Evolutionary conservation across 2,329 filamentous ascomycete genomes (phyloP), one percentile per base, ranked within the genome.

Genomic region (Chrysoporthe deuterocubensis): DNA sequence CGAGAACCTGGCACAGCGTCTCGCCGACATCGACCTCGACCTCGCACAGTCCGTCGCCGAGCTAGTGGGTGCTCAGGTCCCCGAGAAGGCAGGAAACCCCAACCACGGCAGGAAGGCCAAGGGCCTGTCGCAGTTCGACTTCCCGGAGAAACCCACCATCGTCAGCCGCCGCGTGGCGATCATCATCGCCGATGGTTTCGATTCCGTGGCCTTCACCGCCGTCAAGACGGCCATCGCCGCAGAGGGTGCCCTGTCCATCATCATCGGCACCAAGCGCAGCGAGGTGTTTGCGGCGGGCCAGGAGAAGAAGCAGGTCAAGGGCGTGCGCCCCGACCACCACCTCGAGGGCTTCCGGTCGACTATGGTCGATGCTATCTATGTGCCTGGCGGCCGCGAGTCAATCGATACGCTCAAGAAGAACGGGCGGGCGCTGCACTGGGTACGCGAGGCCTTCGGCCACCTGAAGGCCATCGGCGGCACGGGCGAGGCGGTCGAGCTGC

Each of bases 381-480:
- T 96, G 2, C 92, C 92, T 0, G 92, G 92, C 1, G 92, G 93
- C 1, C 81, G 84, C 0, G 82, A 89, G 67, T 87, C 88, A 0
- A 79, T 92, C 57, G 80, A 85, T 64, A 88, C 87, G 0, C 84
- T 96, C 0, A 80, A 84, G 66, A 87, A 89, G 81, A 92, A 85
- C 69, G 92, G 92, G 0, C 89, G 92, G 21, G 91, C 91, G 0
- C 75, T 91, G 1, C 90, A 95, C 80, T 96, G 90, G 87, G 80
- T 95, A 4, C 86, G 90, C 2, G 93, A 96, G 77, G 90, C 92
- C 0, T 96, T 95, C 72, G 92, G 92, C 0, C 92, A 96, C 71
- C 83, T 94, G 62, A 96, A 96, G 82, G 82, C 91, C 1, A 91
- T 96, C 34, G 92, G 88, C 1, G 93, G 90, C 0, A 91, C 90